phyloP scores from a whole-genome alignment of 73 alveolate species.

The Paramecium pentaurelia region DNA sequence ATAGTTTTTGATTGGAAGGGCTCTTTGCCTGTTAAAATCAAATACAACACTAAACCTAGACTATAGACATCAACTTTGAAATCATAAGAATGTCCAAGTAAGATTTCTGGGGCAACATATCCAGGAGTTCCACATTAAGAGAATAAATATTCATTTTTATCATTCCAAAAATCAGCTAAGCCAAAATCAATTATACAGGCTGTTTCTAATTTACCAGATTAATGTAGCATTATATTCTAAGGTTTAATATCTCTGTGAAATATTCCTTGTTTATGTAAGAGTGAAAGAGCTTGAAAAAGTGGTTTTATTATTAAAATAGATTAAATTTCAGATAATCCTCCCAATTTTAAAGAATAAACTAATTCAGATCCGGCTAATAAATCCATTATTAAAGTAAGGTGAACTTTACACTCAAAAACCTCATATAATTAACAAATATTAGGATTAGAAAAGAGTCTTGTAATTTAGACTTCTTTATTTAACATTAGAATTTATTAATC shows the following conservation, averaged over 20 bases:
- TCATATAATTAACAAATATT: not conserved
- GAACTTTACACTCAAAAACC: not conserved
- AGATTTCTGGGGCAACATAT: constrained; percentile 31
- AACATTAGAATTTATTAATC: not conserved
- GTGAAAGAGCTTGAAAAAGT: not conserved
- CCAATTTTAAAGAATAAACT: not conserved
- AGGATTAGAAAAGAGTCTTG: not conserved
- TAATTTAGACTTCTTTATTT: not conserved
- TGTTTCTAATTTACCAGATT: not conserved
- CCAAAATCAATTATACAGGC: not conserved
- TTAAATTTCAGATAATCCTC: not conserved
- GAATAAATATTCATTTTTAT: not conserved
- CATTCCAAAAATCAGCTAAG: not conserved
- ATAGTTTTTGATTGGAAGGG: not conserved
- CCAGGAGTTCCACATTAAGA: constrained; percentile 48
- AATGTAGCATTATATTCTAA: not conserved
- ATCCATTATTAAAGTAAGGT: not conserved
- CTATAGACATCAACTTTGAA: constrained; percentile 10
- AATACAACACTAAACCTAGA: not conserved
- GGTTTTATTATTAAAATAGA: not conserved
- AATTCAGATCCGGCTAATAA: not conserved
- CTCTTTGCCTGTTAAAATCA: not conserved
- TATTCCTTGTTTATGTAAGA: not conserved
- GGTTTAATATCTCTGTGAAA: constrained; percentile 14
- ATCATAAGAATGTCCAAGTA: not conserved